Base-by-base conservation (phyloP, 2,329 filamentous ascomycete species). In the Apiospora aurea region DNA sequence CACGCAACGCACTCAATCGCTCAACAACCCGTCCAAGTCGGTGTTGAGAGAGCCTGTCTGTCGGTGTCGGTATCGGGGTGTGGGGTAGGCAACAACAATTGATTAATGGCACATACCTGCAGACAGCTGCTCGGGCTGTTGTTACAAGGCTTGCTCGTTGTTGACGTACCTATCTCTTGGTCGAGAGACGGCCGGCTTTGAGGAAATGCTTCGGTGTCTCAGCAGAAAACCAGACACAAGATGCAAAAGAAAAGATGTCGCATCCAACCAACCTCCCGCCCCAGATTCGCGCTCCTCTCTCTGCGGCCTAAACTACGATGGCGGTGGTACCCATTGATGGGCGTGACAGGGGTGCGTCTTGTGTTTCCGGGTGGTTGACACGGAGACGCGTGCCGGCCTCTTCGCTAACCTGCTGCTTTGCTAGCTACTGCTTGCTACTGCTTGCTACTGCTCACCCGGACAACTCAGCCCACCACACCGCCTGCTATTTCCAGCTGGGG, bases 41-140 rank as follows among this genome's bases (percentile, higher is more conserved):
- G 53, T 61, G 53, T 61, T 61, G 53, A 61, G 53, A 21, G 53
- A 61, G 53, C 53, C 26, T 57, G 53, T 57, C 26, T 26, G 53
- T 61, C 51, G 51, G 53, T 61, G 53, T 61, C 49, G 49, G 53
- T 41, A 34, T 64, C 34, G 34, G 57, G 29, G 29, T 61, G 57
- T 64, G 57, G 57, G 57, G 57, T 64, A 64, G 57, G 57, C 21
- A 64, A 64, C 46, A n/a, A 64, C 46, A n/a, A 49, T 49, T 47
- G 6, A 21, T 61, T 41, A 41, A n/a, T 18, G n/a, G 34, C 34
- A 64, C 57, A 64, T 64, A 64, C 57, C 57, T 64, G 57, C 34
- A 64, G 57, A 61, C 53, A 61, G 53, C 53, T 34, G 26, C 16
- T 61, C 29, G 38, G 53, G 57, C 57, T 41, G 57, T 64, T 43